These are phyloP conservation scores for Bassia scoparia DNA, from an alignment of 148 eudicot species.

Conservation along the genomic window DNA sequence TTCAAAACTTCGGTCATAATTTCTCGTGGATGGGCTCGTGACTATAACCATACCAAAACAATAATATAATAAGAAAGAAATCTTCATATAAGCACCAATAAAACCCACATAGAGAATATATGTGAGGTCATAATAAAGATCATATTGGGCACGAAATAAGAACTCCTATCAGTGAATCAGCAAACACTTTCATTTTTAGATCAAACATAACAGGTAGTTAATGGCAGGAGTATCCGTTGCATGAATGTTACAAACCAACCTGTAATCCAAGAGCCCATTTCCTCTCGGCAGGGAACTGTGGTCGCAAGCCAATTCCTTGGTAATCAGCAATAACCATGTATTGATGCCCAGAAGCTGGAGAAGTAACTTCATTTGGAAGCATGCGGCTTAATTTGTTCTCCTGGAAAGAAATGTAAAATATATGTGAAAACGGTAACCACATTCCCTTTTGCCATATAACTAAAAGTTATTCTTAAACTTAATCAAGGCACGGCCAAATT, in stretches of 20 bases:
- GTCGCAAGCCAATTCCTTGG: constrained; percentile 58
- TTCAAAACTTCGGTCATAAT: constrained; percentile 90
- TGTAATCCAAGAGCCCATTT: constrained; percentile 99
- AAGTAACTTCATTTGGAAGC: constrained; percentile 49
- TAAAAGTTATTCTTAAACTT: not conserved
- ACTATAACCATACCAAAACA: constrained; percentile 42
- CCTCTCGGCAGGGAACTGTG: constrained; percentile 63
- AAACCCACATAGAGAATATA: not conserved
- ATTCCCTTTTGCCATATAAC: not conserved
- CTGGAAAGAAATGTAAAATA: constrained; percentile 29
- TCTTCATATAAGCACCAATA: no score
- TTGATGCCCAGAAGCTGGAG: constrained; percentile 51
- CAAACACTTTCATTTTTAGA: not conserved
- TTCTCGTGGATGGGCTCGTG: constrained; percentile 88
- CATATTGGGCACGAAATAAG: no score
- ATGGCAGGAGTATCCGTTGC: not conserved
- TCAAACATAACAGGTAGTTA: not conserved
- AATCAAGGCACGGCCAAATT: not conserved
- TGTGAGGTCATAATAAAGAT: no score
- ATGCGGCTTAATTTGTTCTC: constrained; percentile 49
- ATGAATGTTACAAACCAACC: constrained; percentile 40
- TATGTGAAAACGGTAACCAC: not conserved
- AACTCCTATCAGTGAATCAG: no score
- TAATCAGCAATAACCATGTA: constrained; percentile 57
- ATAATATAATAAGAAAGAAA: no score